phyloP scores from a whole-genome alignment of 1,139 yeast species.

The Lodderomyces orthopsilosis region DNA sequence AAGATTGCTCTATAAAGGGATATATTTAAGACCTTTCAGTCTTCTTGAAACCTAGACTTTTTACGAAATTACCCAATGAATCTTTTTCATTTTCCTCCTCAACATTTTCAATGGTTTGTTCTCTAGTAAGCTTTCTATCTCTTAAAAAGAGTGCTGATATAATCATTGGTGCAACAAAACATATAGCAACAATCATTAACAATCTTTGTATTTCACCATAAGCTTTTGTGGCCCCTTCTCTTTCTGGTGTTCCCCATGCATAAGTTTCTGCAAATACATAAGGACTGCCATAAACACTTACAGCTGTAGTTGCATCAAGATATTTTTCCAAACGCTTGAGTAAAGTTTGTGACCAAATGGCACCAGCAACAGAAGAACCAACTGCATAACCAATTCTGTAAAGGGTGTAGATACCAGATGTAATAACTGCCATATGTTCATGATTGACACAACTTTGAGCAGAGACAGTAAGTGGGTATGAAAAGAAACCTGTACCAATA shows the following conservation, averaged over 20 bases:
- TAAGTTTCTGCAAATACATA: conserved; percentile 24
- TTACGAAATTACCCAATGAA: conserved; percentile 4
- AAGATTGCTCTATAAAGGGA: conserved; percentile 18
- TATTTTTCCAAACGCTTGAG: conserved; percentile 8
- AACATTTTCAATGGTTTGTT: conserved; percentile 18
- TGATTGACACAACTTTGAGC: conserved; percentile 35
- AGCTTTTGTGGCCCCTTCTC: conserved; percentile 29
- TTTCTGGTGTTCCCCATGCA: conserved; percentile 33
- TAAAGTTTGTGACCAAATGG: conserved; percentile 33
- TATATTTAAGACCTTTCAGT: not conserved
- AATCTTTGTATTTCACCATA: conserved; percentile 34
- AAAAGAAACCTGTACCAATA: conserved; percentile 37
- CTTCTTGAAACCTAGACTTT: not conserved
- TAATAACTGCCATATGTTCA: conserved; percentile 38
- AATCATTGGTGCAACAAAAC: conserved; percentile 34
- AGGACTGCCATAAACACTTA: conserved; percentile 28
- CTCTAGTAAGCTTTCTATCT: conserved; percentile 29
- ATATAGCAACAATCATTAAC: conserved; percentile 29
- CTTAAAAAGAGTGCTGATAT: conserved; percentile 30
- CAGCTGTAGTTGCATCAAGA: conserved; percentile 23
- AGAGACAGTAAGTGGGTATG: conserved; percentile 33
- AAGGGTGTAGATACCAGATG: conserved; percentile 30
- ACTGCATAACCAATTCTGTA: conserved; percentile 38
- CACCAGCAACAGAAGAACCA: conserved; percentile 37
- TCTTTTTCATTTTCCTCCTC: conserved; percentile 13